These are phyloP conservation scores for Gentiana dahurica DNA, from an alignment of 257 asterid genomes.

Conservation along the genomic window DNA sequence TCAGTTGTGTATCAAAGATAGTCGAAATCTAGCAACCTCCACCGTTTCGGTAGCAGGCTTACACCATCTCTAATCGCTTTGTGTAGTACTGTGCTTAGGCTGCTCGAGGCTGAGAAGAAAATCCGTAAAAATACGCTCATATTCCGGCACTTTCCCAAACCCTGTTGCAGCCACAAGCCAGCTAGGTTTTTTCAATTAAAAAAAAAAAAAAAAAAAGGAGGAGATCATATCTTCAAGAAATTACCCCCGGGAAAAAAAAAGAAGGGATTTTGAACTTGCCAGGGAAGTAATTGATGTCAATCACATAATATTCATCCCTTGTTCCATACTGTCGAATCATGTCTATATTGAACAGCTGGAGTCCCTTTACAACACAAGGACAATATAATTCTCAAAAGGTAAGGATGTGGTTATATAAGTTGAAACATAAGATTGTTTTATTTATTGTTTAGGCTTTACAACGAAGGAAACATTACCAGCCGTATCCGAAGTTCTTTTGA, in stretches of 20 bases:
- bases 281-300: constrained; percentile 92
- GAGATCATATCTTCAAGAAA: too few species aligned
- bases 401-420: not conserved
- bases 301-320: constrained; percentile 60
- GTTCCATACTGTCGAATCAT: constrained; percentile 86
- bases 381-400: not conserved
- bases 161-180: constrained; percentile 27
- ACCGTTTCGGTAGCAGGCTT: too few species aligned
- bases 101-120: constrained; percentile 32
- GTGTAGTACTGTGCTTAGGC: not conserved
- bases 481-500: constrained; percentile 69
- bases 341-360: constrained; percentile 84
- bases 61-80: too few species aligned
- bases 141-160: constrained; percentile 76
- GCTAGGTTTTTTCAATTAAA: too few species aligned
- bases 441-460: not conserved
- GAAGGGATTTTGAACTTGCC: constrained; percentile 29
- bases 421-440: not conserved
- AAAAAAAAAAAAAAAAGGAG: too few species aligned
- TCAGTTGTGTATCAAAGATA: too few species aligned
- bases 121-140: constrained; percentile 71
- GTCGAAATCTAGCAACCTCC: too few species aligned
- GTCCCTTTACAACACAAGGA: constrained; percentile 41
- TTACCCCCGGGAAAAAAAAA: too few species aligned
- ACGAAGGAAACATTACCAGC: constrained; percentile 31